Conservation (phyloP, 768 basidiomycete species). For the Neoboletus brunneissimus region DNA sequence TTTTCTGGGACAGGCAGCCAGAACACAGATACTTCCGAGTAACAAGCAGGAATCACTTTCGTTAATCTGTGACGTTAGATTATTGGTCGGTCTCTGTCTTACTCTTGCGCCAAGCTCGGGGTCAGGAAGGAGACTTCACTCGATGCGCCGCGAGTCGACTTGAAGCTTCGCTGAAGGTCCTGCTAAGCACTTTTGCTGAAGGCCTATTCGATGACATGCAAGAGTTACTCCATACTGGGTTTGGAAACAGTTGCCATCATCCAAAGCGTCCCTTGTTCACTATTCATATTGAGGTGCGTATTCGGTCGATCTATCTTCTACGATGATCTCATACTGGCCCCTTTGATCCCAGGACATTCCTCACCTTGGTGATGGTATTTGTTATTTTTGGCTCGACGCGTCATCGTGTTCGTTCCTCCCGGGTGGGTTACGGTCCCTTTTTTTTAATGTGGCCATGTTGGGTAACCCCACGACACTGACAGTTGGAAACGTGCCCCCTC, state of each 20-base stretch:
- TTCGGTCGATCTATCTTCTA: neutral
- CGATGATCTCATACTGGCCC: neutral
- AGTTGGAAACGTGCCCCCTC: neutral
- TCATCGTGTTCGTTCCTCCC: neutral
- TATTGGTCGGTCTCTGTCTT: neutral
- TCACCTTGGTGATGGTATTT: neutral
- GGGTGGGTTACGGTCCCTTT: neutral
- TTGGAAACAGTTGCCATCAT: neutral
- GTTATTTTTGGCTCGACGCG: neutral
- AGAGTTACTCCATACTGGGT: neutral
- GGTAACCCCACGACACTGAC: neutral
- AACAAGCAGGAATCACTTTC: neutral
- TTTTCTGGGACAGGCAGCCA: neutral
- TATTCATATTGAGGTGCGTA: neutral
- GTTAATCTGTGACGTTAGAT: neutral
- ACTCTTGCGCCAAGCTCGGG: neutral
- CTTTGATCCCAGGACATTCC: neutral
- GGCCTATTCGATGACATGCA: neutral
- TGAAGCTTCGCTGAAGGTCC: neutral
- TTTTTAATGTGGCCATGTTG: neutral
- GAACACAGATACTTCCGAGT: neutral
- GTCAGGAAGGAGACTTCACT: neutral
- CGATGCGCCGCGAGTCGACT: neutral
- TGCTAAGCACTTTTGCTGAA: neutral
- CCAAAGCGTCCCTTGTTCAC: neutral